Percentiles rank a stretch among this genome's conserved stretches.
Conservation (phyloP, 2,329 filamentous ascomycete species). For the Aspergillus sclerotialis region DNA sequence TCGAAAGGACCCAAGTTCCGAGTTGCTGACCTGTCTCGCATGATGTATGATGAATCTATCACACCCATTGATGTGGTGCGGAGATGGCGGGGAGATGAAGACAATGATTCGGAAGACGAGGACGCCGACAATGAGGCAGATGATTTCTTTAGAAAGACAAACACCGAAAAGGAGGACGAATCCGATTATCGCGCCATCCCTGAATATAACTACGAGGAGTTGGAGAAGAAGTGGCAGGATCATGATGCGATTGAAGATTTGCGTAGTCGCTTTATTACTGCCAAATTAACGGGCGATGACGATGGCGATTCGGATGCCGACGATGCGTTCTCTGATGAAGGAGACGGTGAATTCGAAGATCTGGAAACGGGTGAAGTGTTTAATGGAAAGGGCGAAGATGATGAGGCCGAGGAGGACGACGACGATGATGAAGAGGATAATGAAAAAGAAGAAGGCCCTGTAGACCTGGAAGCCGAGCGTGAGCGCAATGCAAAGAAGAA, state of each 20-base stretch:
- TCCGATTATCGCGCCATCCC: constrained; percentile 74
- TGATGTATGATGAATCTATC: constrained; percentile 81
- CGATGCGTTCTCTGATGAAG: constrained; percentile 53
- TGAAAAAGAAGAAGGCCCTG: constrained; percentile 27
- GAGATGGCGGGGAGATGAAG: constrained; percentile 69
- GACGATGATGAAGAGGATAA: constrained; percentile 52
- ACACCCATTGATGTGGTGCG: constrained; percentile 67
- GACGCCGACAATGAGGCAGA: constrained; percentile 60
- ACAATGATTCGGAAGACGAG: constrained; percentile 47
- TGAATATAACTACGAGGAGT: constrained; percentile 67
- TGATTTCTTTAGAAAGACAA: constrained; percentile 55
- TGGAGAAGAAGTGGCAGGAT: constrained; percentile 80
- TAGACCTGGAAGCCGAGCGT: constrained; percentile 76
- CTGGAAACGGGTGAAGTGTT: constrained; percentile 65
- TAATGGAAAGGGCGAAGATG: constrained; percentile 31
- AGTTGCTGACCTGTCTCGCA: constrained; percentile 71
- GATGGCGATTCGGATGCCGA: constrained; percentile 43
- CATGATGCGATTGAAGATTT: constrained; percentile 70
- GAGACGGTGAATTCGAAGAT: constrained; percentile 78
- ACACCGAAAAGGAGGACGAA: constrained; percentile 41
- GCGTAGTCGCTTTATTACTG: constrained; percentile 66
- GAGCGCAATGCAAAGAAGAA: constrained; percentile 86
- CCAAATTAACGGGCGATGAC: constrained; percentile 53
- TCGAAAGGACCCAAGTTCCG: constrained; percentile 65
- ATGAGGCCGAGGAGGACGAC: constrained; percentile 35